Conservation (phyloP, 1,284 basidiomycete genomes). For the Athelia sp. region DNA sequence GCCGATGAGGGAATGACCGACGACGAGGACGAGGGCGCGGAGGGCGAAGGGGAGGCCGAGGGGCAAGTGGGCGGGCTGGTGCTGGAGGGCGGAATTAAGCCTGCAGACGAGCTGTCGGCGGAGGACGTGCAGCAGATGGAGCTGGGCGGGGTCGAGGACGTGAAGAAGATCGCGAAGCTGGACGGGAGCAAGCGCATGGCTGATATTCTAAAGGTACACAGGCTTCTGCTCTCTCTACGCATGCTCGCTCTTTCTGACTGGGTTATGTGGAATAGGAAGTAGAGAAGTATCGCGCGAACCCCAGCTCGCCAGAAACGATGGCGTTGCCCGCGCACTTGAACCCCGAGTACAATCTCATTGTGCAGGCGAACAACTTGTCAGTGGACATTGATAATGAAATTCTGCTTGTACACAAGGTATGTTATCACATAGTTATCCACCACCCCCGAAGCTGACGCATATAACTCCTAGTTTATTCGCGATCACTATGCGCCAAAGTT, state of each 20-base stretch:
- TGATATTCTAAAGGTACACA: constrained; percentile 74
- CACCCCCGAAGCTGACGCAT: constrained; percentile 7
- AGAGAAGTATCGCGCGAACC: constrained; percentile 75
- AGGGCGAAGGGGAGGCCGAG: constrained; percentile 33
- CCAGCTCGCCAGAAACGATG: constrained; percentile 75
- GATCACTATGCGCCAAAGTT: constrained; percentile 97
- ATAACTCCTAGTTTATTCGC: constrained; percentile 91
- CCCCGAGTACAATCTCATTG: constrained; percentile 95
- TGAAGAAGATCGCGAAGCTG: constrained; percentile 85
- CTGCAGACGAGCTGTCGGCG: constrained; percentile 89
- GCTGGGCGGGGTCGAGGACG: constrained; percentile 76
- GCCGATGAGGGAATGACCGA: constrained; percentile 49
- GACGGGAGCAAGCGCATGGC: constrained; percentile 80
- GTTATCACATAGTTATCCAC: too few relatives aligned
- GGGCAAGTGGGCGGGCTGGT: constrained; percentile 58
- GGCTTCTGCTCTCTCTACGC: not conserved
- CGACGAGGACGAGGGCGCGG: constrained; percentile 37
- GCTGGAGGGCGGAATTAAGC: constrained; percentile 84
- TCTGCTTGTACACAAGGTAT: constrained; percentile 91
- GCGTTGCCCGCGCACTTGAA: constrained; percentile 82
- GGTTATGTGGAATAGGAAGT: constrained; percentile 61
- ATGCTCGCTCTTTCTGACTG: not conserved
- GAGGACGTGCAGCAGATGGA: constrained; percentile 94
- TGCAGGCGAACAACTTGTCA: constrained; percentile 95
- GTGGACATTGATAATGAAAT: constrained; percentile 99